Conservation (phyloP, 2,329 filamentous ascomycete species). For the Ophiocordyceps unilateralis region DNA sequence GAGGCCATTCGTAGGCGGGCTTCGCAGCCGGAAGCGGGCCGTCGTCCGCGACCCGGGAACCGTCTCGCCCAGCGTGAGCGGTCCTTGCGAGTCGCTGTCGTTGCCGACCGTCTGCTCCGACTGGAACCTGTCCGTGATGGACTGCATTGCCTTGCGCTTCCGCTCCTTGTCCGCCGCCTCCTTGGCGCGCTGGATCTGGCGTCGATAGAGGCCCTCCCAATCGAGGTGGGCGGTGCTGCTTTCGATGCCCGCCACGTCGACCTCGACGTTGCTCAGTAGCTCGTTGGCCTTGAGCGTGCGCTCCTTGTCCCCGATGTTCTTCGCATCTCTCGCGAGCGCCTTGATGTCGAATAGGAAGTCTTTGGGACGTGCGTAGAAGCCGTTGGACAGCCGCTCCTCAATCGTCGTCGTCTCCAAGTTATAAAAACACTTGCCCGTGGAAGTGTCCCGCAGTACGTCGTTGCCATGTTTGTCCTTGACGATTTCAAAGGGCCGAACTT, state of each 20-base stretch:
- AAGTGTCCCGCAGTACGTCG: conserved; percentile 56
- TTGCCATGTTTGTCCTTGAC: conserved; percentile 64
- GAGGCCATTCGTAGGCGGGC: conserved; percentile 42
- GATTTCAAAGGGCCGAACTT: conserved; percentile 61
- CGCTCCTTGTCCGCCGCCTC: conserved; percentile 41
- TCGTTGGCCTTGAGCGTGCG: conserved; percentile 78
- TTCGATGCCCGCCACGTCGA: conserved; percentile 70
- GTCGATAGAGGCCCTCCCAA: conserved; percentile 66
- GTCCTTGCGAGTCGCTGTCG: conserved; percentile 36
- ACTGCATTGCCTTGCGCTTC: conserved; percentile 46
- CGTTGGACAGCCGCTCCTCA: conserved; percentile 90
- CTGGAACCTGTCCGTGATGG: conserved; percentile 28
- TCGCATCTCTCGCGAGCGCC: conserved; percentile 69
- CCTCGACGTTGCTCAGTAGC: conserved; percentile 80
- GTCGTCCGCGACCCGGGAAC: conserved; percentile 36
- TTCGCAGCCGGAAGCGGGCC: conserved; percentile 38
- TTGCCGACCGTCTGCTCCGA: conserved; percentile 33
- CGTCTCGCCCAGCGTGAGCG: conserved; percentile 45
- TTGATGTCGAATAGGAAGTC: conserved; percentile 85
- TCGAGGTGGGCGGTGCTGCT: conserved; percentile 49
- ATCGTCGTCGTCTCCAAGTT: conserved; percentile 88
- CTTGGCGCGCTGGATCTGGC: conserved; percentile 49
- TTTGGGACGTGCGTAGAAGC: conserved; percentile 79
- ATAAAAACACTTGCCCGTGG: conserved; percentile 76
- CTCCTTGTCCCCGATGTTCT: conserved; percentile 65